Evolutionary conservation across 2,329 filamentous ascomycete genomes (phyloP), one percentile per base, ranked within the genome.

Genomic region (Teratosphaeria pseudoeucalypti): DNA sequence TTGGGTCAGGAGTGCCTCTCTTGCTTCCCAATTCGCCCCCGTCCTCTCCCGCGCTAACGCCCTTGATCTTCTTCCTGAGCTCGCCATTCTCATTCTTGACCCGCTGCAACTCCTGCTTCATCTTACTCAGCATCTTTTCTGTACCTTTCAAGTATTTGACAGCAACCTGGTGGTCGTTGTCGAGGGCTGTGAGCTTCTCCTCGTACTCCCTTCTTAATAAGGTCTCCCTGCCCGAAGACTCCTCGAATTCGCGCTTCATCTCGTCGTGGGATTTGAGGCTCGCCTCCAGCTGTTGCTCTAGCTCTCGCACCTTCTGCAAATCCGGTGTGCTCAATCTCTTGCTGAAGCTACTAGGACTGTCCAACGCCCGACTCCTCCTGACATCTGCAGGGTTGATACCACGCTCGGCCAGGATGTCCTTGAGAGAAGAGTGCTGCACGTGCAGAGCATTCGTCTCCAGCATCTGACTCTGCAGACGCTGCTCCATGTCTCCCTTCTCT

Each of bases 111-210:
- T 99, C 94, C 69, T 96, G 91, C 78, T 97, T 97, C 81, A 99
- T 92, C 74, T 95, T 92, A 75, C 94, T 92, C 55, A 99, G 83
- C 91, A 99, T 96, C 82, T 96, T 97, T 76, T 99, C 94, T 1
- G 94, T 97, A 60, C 94, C 94, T 75, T 96, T 95, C 66, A 99
- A 90, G 70, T 99, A 99, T 74, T 96, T 94, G 56, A 97, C 92
- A 16, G 94, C 92, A 52, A 94, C 96, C 74, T 96, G 91, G 72
- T 99, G 96, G 73, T 99, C 94, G 71, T 92, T 95, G 75, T 97
- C 92, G 34, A 99, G 84, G 71, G 96, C 92, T 61, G 90, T 84
- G 57, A 99, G 81, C 74, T 96, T 96, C 72, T 96, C 92, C 63
- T 92, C 88, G 76, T 95, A 97, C 54, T 89, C 84, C 58, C 85